Percentiles rank a stretch among this genome's conserved stretches.
Evolutionary conservation across 768 basidiomycete genomes (phyloP).

Genomic region (Sporobolomyces roseus): DNA sequence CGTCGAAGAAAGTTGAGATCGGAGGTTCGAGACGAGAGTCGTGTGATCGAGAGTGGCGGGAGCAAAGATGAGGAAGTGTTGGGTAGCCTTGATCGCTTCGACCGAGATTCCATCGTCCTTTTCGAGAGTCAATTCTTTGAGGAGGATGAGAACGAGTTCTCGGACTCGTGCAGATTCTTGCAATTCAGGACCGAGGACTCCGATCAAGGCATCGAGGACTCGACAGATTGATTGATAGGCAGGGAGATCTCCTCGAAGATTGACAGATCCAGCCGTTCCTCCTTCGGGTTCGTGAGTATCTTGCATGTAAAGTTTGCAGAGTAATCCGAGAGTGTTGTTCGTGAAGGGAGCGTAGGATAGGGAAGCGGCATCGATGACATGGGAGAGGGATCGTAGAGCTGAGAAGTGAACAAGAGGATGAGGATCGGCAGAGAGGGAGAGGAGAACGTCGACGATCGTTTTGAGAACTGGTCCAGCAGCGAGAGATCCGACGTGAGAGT

Average conservation of each 20-base stretch:
- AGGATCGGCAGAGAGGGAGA: constrained; percentile 91
- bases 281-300: constrained; percentile 92
- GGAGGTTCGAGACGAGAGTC: constrained; percentile 70
- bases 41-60: constrained; percentile 78
- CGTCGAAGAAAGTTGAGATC: constrained; percentile 71
- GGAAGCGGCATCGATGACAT: constrained; percentile 86
- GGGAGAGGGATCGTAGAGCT: constrained; percentile 76
- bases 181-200: constrained; percentile 89
- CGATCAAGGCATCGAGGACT: constrained; percentile 87
- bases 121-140: constrained; percentile 77
- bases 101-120: constrained; percentile 82
- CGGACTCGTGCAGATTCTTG: constrained; percentile 77
- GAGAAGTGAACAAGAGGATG: constrained; percentile 95
- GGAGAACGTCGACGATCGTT: constrained; percentile 88
- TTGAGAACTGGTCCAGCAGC: constrained; percentile 90
- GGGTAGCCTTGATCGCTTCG: constrained; percentile 91
- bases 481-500: constrained; percentile 86
- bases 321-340: constrained; percentile 77
- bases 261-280: constrained; percentile 68
- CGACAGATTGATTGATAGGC: constrained; percentile 87
- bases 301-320: constrained; percentile 80
- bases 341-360: constrained; percentile 86
- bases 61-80: constrained; percentile 95
- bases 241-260: constrained; percentile 82
- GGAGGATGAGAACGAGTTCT: constrained; percentile 75